Conservation (phyloP, 768 basidiomycete genomes). For the Podaxis pistillaris region DNA sequence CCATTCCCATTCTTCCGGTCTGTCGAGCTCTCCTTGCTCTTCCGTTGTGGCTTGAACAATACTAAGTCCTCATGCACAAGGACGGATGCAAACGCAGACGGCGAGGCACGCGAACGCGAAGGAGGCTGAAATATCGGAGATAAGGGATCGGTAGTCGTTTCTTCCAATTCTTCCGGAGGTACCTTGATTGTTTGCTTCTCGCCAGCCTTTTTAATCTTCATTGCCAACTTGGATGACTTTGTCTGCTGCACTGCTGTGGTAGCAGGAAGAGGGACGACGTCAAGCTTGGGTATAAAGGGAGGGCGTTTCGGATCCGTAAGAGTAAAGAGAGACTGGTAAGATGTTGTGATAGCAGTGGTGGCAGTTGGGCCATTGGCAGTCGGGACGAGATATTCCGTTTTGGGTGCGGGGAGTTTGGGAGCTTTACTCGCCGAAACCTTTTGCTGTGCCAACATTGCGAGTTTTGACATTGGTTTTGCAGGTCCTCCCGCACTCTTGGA, state of each 20-base stretch:
- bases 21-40: constrained; percentile 26
- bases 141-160: constrained; percentile 32
- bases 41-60: constrained; percentile 32
- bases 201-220: constrained; percentile 66
- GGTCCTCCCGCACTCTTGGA: constrained; percentile 12
- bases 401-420: constrained; percentile 44
- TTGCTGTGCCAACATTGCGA: constrained; percentile 71
- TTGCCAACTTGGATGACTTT: constrained; percentile 71
- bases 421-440: constrained; percentile 43
- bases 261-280: constrained; percentile 41
- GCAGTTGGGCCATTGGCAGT: constrained; percentile 83
- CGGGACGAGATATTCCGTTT: constrained; percentile 72
- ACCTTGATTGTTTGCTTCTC: constrained; percentile 32
- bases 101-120: constrained; percentile 64
- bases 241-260: constrained; percentile 18
- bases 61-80: constrained; percentile 55
- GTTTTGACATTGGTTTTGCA: constrained; percentile 29
- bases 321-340: constrained; percentile 70
- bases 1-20: constrained; percentile 30
- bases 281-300: constrained; percentile 37
- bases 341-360: constrained; percentile 82
- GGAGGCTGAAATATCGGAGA: constrained; percentile 61
- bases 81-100: constrained; percentile 75
- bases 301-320: constrained; percentile 52
- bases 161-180: constrained; percentile 31